phyloP scores from a whole-genome alignment of 2,329 filamentous ascomycete genomes.

The Trichophyton benhamiae region DNA sequence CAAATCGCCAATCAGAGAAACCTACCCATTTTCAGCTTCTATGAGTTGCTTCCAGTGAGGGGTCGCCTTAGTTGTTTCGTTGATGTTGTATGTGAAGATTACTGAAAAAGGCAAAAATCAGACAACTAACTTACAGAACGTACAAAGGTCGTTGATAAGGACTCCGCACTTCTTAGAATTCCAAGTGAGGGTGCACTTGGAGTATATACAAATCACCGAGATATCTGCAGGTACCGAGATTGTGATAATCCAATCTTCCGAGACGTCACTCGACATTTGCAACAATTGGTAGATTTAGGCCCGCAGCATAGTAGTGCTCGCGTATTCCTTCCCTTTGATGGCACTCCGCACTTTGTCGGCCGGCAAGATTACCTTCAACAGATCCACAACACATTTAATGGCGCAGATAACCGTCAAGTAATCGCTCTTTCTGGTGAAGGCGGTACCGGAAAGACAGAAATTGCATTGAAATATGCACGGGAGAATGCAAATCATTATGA shows the following conservation, averaged over 20 bases:
- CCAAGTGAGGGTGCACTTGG: background rate
- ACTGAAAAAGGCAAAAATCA: background rate
- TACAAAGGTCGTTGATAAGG: slow-evolving; percentile 3
- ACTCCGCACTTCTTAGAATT: slow-evolving; percentile 4
- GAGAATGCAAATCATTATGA: slow-evolving; percentile 3
- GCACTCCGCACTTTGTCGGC: slow-evolving; percentile 2
- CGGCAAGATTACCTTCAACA: background rate
- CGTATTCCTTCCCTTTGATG: slow-evolving; percentile 1
- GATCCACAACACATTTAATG: slow-evolving; percentile 1
- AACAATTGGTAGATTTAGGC: background rate
- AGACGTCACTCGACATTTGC: background rate
- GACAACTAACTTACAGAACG: background rate
- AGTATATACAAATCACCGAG: slow-evolving; percentile 3
- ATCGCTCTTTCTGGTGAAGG: slow-evolving; percentile 3
- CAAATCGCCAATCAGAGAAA: background rate
- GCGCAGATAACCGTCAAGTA: background rate
- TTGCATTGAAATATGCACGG: slow-evolving; percentile 6
- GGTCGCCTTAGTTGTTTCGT: background rate
- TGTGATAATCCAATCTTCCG: background rate
- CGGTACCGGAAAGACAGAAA: slow-evolving; percentile 5
- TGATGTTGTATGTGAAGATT: background rate
- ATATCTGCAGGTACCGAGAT: background rate
- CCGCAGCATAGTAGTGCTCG: background rate
- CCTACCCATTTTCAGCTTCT: background rate
- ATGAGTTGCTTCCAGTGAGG: background rate